Percentiles rank a stretch among this genome's conserved stretches.
Conservation (phyloP, 2,329 filamentous ascomycete genomes). For the Fusarium buharicum region DNA sequence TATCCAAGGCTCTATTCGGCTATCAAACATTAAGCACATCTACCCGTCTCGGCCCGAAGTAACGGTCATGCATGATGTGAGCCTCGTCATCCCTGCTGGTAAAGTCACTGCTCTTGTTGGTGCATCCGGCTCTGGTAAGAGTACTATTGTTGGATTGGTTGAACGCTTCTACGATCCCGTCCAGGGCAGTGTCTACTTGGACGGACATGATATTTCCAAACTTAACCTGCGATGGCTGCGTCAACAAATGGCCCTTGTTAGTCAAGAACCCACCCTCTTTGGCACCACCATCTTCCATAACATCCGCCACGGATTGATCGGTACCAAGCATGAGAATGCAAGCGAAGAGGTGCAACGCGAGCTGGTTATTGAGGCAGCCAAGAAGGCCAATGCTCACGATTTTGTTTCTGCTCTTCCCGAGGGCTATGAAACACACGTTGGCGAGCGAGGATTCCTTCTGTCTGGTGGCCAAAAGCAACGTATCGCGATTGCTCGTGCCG, state of each 20-base stretch:
- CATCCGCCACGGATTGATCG: slow-evolving; percentile 90
- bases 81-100: slow-evolving; percentile 81
- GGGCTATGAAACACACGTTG: slow-evolving; percentile 93
- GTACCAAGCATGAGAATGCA: slow-evolving; percentile 76
- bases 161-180: slow-evolving; percentile 96
- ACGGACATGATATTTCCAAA: slow-evolving; percentile 81
- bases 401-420: slow-evolving; percentile 86
- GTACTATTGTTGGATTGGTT: slow-evolving; percentile 90
- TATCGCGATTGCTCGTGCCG: slow-evolving; percentile 90
- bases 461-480: slow-evolving; percentile 97
- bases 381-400: slow-evolving; percentile 92
- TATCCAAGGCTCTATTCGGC: slow-evolving; percentile 80
- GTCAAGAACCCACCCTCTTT: slow-evolving; percentile 92
- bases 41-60: slow-evolving; percentile 95
- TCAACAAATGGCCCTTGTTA: slow-evolving; percentile 90
- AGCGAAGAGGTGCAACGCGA: slow-evolving; percentile 74
- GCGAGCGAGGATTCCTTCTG: slow-evolving; percentile 90
- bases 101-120: slow-evolving; percentile 95
- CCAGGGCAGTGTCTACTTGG: slow-evolving; percentile 79
- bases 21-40: slow-evolving; percentile 87
- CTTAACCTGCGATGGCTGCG: slow-evolving; percentile 92
- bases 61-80: slow-evolving; percentile 85
- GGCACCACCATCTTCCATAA: slow-evolving; percentile 89
- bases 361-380: slow-evolving; percentile 82
- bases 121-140: slow-evolving; percentile 93